Base-by-base conservation (phyloP, 306 rosid species). In the Casuarina equisetifolia region DNA sequence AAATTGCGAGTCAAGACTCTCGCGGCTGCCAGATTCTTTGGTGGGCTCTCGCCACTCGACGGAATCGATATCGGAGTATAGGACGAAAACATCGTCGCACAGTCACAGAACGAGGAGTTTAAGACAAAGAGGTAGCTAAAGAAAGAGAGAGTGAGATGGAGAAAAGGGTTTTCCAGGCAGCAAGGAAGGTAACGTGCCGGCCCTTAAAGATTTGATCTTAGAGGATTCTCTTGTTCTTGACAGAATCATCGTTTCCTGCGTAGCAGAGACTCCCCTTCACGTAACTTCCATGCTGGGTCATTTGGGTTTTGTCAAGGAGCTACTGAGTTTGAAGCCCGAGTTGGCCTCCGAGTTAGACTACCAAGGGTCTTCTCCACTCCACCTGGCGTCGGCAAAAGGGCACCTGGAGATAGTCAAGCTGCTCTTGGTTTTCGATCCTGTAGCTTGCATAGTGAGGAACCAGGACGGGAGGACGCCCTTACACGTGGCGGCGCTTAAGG, bases 301-400 rank as follows among this genome's bases (percentile, higher is more conserved):
- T 64, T 63, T 71, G 63, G 70, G 74, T 19, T 72, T 82, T 25
- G 81, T 59, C 70, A 16, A 73, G 50, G 81, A 76, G 62, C 13
- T 82, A 12, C 78, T 82, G 50, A 38, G 46, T 36, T 63, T 20
- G 36, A 52, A 32, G 42, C 85, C 81, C 69, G 66, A 72, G 32
- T 73, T 82, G 39, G 70, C 81, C 57, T 15, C 78, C 54, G 71
- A 42, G 78, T 32, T 66, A 57, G 75, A 82, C 39, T 68, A 73
- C 7, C 74, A 20, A 5, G 71, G 75, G 10, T 77, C 70, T 3
- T 72, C 75, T 3, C 54, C 85, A 9, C 78, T 82, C 13, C 81
- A 77, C 71, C 6, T 77, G 62, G 85, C 85, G 0, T 53, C 85
- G 9, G 85, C 85, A 1, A 82, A 82, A 72, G 85, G 85, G 66